Conservation (phyloP, 73 alveolate genomes). For the Effrenium voratum region DNA sequence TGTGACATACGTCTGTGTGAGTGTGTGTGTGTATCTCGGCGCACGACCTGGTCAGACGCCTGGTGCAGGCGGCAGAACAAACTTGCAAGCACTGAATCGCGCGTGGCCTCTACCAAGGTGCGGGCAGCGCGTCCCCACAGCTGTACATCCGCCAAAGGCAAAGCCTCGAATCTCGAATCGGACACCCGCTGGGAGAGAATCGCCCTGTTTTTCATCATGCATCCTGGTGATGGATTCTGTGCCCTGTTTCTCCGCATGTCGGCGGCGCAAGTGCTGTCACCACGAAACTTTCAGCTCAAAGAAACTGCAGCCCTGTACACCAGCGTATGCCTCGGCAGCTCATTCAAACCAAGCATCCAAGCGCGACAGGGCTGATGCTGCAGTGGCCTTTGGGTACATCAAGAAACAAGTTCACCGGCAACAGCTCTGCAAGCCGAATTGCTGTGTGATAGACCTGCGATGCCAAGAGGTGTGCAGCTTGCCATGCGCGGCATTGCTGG, state of each 20-base stretch:
- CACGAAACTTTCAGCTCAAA: slow-evolving; percentile 73
- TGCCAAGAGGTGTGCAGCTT: no score
- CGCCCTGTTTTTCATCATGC: neutral
- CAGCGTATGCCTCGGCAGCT: slow-evolving; percentile 70
- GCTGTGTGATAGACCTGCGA: slow-evolving; percentile 76
- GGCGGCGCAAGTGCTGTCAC: no score
- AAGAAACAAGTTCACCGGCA: no score
- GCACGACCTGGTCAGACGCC: neutral
- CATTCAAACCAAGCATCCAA: no score
- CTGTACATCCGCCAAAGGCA: slow-evolving; percentile 27
- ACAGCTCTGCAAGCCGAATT: neutral
- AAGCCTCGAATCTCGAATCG: no score
- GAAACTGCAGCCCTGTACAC: slow-evolving; percentile 85
- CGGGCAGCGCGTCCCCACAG: slow-evolving; percentile 48
- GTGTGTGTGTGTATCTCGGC: no score
- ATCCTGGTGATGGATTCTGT: neutral
- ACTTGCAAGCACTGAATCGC: neutral
- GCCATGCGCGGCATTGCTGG: no score
- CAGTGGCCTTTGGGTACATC: no score
- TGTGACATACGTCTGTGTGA: neutral
- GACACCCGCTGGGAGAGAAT: neutral
- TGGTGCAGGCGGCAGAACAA: neutral
- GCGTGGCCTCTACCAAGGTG: slow-evolving; percentile 37
- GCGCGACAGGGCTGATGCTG: no score
- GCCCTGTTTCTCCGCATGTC: no score